phyloP scores from a whole-genome alignment of 768 basidiomycete genomes.

The Podaxis rugospora region DNA sequence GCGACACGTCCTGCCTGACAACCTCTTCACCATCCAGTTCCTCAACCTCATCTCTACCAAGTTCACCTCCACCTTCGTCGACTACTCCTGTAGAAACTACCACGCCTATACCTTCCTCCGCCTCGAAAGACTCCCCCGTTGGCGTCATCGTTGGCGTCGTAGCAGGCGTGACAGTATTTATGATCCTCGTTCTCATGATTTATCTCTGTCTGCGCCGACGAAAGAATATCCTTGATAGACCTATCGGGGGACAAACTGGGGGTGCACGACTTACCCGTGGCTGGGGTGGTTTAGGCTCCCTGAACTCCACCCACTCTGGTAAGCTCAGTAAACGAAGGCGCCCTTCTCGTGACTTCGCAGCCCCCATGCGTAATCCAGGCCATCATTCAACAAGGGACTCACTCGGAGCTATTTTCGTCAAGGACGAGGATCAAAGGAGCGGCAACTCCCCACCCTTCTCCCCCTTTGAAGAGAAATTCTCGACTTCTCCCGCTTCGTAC shows the following conservation, averaged over 20 bases:
- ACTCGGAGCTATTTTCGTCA: slow-evolving; percentile 19
- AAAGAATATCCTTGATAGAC: slow-evolving; percentile 10
- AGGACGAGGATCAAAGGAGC: slow-evolving; percentile 17
- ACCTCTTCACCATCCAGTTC: slow-evolving; percentile 11
- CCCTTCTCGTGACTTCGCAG: background rate
- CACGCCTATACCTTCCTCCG: slow-evolving; percentile 19
- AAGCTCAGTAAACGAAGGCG: background rate
- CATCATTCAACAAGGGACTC: slow-evolving; percentile 16
- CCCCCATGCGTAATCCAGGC: slow-evolving; percentile 8
- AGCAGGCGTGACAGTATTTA: slow-evolving; percentile 39
- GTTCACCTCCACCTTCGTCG: slow-evolving; percentile 2
- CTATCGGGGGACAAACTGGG: slow-evolving; percentile 8
- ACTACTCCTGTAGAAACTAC: background rate
- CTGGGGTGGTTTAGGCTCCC: slow-evolving; percentile 29
- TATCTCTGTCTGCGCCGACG: slow-evolving; percentile 27
- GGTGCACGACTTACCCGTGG: slow-evolving; percentile 8
- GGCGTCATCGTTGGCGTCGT: slow-evolving; percentile 50
- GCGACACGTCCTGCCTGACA: slow-evolving; percentile 30
- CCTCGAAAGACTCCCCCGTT: slow-evolving; percentile 25
- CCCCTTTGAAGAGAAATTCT: slow-evolving; percentile 16
- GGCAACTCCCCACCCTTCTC: background rate
- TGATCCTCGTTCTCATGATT: slow-evolving; percentile 26
- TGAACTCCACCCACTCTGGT: slow-evolving; percentile 24
- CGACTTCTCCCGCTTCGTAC: background rate
- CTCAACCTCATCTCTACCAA: slow-evolving; percentile 14